Evolutionary conservation across 2,329 filamentous ascomycete species (phyloP).

Genomic region (Celoporthe dispersa): DNA sequence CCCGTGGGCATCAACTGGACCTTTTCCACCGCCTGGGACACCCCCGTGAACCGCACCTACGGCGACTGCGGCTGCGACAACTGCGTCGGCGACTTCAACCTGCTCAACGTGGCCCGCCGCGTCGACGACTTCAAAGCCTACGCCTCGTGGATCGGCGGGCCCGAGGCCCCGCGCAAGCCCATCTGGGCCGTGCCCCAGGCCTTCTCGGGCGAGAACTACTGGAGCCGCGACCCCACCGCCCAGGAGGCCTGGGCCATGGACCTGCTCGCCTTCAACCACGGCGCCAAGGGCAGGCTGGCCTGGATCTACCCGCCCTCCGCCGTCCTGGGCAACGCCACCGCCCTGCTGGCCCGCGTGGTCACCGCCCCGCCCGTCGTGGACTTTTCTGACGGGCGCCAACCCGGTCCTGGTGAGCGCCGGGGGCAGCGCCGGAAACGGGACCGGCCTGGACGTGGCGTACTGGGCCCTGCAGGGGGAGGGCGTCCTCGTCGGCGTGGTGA

Average conservation of each 20-base stretch:
- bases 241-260: conserved; percentile 51
- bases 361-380: conserved; percentile 42
- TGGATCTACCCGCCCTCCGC: conserved; percentile 51
- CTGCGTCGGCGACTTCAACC: conserved; percentile 49
- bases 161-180: conserved; percentile 51
- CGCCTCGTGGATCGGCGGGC: conserved; percentile 49
- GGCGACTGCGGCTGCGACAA: conserved; percentile 68
- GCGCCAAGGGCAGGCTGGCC: conserved; percentile 47
- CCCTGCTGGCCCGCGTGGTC: conserved; percentile 45
- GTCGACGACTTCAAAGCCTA: conserved; percentile 45
- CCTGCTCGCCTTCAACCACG: conserved; percentile 50
- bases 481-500: conserved; percentile 45
- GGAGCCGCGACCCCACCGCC: conserved; percentile 49
- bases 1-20: conserved; percentile 61
- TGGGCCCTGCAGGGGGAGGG: conserved; percentile 37
- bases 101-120: conserved; percentile 54
- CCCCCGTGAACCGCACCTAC: conserved; percentile 60
- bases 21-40: conserved; percentile 57
- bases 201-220: conserved; percentile 54
- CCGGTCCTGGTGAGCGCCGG: conserved; percentile 31
- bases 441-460: conserved; percentile 41
- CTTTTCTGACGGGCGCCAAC: conserved; percentile 45
- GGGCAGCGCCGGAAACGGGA: conserved; percentile 30
- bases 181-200: conserved; percentile 52
- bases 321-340: conserved; percentile 43